phyloP scores from a whole-genome alignment of 2,329 filamentous ascomycete species.

The Immersiporthe knoxdaviesiana region DNA sequence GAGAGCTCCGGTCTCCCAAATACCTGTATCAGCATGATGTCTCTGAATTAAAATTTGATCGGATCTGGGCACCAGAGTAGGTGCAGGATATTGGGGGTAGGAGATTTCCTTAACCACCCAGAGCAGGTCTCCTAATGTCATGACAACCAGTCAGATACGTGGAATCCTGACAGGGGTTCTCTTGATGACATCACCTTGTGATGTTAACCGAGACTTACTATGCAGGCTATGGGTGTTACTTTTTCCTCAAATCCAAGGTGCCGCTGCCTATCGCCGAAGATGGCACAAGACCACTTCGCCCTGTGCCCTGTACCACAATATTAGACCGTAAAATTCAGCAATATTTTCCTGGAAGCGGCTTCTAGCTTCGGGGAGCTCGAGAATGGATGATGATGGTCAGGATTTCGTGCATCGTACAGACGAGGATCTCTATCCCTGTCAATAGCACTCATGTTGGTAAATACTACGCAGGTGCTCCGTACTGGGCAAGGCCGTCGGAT shows the following conservation, averaged over 20 bases:
- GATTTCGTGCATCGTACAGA: slow-evolving; percentile 1
- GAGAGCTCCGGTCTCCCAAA: not conserved
- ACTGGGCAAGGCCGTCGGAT: slow-evolving; percentile 1
- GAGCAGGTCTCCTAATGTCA: not conserved
- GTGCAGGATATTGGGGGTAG: not conserved
- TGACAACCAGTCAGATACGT: not conserved
- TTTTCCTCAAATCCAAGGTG: not conserved
- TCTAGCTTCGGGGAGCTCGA: not conserved
- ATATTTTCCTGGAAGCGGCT: not conserved
- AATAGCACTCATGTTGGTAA: too few relatives aligned
- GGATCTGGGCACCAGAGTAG: not conserved
- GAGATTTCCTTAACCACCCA: not conserved
- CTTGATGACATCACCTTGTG: slow-evolving; percentile 11
- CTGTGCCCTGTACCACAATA: not conserved
- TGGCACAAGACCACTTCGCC: not conserved
- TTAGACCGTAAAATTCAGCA: not conserved
- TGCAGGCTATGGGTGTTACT: not conserved
- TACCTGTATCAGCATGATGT: not conserved
- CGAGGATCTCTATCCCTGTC: slow-evolving; percentile 17
- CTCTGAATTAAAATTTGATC: not conserved
- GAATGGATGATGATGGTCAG: not conserved
- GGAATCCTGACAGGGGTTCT: not conserved
- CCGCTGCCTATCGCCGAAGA: not conserved
- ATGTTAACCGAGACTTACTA: not conserved
- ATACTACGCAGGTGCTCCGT: too few relatives aligned